Conservation (phyloP, 805 yeast genomes). For the Ogataea neopini region DNA sequence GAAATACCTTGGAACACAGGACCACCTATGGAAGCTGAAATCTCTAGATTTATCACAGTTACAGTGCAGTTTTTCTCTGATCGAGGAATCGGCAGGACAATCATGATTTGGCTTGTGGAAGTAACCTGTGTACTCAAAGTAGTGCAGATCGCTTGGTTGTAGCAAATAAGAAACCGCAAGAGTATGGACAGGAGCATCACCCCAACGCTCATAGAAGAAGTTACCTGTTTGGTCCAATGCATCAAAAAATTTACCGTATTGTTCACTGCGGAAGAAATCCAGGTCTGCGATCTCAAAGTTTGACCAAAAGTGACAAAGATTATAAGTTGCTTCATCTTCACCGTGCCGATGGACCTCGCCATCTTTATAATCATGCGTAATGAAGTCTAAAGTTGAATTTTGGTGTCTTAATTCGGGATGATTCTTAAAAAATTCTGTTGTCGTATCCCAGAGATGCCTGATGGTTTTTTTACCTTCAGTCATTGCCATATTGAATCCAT, state of each 20-base stretch:
- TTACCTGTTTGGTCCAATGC: slow-evolving; percentile 61
- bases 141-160: slow-evolving; percentile 49
- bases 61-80: slow-evolving; percentile 49
- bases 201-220: slow-evolving; percentile 78
- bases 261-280: slow-evolving; percentile 57
- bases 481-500: slow-evolving; percentile 52
- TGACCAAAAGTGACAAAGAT: slow-evolving; percentile 63
- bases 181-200: slow-evolving; percentile 75
- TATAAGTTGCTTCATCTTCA: slow-evolving; percentile 45
- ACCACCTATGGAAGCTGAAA: slow-evolving; percentile 51
- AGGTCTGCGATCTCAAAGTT: slow-evolving; percentile 67
- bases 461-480: slow-evolving; percentile 49
- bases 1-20: slow-evolving; percentile 51
- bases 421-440: slow-evolving; percentile 43
- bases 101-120: slow-evolving; percentile 55
- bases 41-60: slow-evolving; percentile 49
- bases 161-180: slow-evolving; percentile 60
- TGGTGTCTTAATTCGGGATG: slow-evolving; percentile 40
- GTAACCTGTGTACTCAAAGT: slow-evolving; percentile 61
- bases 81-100: slow-evolving; percentile 53
- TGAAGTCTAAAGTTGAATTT: slow-evolving; percentile 45
- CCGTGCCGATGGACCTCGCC: slow-evolving; percentile 38
- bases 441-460: slow-evolving; percentile 49
- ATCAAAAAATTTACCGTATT: slow-evolving; percentile 55
- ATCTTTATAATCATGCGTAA: slow-evolving; percentile 44